Percentiles rank a stretch among this genome's conserved stretches.
phyloP scores from a whole-genome alignment of 345 rosid species.

The Pugionium cornutum region DNA sequence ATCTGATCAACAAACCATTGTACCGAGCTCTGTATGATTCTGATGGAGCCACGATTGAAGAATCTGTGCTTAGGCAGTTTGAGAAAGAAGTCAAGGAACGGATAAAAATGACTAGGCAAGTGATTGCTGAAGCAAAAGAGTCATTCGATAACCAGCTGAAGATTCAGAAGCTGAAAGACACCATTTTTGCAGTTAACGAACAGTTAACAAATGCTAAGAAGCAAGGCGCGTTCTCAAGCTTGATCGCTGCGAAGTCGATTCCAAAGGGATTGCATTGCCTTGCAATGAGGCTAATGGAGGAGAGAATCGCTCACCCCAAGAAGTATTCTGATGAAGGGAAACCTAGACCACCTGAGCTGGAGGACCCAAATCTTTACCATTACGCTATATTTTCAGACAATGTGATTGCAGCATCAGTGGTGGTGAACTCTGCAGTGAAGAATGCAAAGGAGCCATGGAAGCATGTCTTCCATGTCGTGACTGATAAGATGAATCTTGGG shows the following conservation, averaged over 20 bases:
- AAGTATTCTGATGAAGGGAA: constrained; percentile 82
- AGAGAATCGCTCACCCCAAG: constrained; percentile 83
- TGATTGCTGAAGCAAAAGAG: constrained; percentile 87
- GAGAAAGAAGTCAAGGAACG: constrained; percentile 98
- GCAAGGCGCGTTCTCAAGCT: constrained; percentile 93
- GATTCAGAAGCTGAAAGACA: constrained; percentile 93
- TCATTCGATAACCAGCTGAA: constrained; percentile 92
- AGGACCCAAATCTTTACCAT: constrained; percentile 84
- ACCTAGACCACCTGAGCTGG: constrained; percentile 57
- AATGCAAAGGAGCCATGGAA: constrained; percentile 91
- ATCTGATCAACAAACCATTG: constrained; percentile 71
- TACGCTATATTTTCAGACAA: constrained; percentile 94
- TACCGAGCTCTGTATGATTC: constrained; percentile 62
- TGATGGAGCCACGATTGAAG: constrained; percentile 68
- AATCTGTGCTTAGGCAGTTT: constrained; percentile 60
- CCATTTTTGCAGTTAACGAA: constrained; percentile 85
- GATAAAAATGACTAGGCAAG: constrained; percentile 84
- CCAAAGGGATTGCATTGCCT: constrained; percentile 94
- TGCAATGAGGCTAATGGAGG: constrained; percentile 95
- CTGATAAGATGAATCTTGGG: constrained; percentile 98
- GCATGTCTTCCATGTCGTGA: constrained; percentile 94
- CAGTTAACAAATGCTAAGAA: constrained; percentile 87
- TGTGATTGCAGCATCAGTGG: constrained; percentile 90
- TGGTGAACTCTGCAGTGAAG: constrained; percentile 95
- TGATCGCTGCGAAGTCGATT: constrained; percentile 93